Evolutionary conservation across 108 stramenopile genomes (phyloP).

Genomic region (Skeletonema marinoi): DNA sequence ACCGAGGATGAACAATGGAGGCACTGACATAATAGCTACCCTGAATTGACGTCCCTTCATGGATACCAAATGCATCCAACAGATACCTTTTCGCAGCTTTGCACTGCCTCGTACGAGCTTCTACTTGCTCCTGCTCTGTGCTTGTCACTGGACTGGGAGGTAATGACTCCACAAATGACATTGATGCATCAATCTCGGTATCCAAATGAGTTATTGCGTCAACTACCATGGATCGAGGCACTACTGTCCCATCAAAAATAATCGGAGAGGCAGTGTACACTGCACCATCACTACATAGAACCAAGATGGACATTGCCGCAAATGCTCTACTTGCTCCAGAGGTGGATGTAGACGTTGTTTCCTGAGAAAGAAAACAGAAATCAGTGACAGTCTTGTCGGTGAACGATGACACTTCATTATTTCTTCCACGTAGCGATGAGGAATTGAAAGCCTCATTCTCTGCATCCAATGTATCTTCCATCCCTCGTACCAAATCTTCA

Average conservation of each 20-base stretch:
- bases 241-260: slow-evolving; percentile 67
- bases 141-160: slow-evolving; percentile 8
- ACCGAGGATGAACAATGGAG: slow-evolving; percentile 23
- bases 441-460: slow-evolving; percentile 32
- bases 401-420: not conserved
- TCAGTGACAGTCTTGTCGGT: slow-evolving; percentile 13
- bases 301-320: slow-evolving; percentile 51
- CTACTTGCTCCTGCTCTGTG: slow-evolving; percentile 23
- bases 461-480: slow-evolving; percentile 15
- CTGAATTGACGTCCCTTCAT: not conserved
- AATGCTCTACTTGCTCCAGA: slow-evolving; percentile 9
- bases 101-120: slow-evolving; percentile 34
- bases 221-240: slow-evolving; percentile 45
- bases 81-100: slow-evolving; percentile 39
- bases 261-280: slow-evolving; percentile 68
- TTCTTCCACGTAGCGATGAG: slow-evolving; percentile 6
- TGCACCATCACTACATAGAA: slow-evolving; percentile 57
- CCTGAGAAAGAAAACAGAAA: slow-evolving; percentile 37
- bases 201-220: slow-evolving; percentile 28
- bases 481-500: slow-evolving; percentile 25
- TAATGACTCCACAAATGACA: not conserved
- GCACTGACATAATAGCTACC: slow-evolving; percentile 43
- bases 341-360: not conserved
- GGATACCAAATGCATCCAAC: slow-evolving; percentile 34
- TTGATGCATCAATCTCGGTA: slow-evolving; percentile 37